Evolutionary conservation across 2,329 filamentous ascomycete species (phyloP), one percentile per base, ranked within the genome.

Genomic region (Periglandula ipomoeae): DNA sequence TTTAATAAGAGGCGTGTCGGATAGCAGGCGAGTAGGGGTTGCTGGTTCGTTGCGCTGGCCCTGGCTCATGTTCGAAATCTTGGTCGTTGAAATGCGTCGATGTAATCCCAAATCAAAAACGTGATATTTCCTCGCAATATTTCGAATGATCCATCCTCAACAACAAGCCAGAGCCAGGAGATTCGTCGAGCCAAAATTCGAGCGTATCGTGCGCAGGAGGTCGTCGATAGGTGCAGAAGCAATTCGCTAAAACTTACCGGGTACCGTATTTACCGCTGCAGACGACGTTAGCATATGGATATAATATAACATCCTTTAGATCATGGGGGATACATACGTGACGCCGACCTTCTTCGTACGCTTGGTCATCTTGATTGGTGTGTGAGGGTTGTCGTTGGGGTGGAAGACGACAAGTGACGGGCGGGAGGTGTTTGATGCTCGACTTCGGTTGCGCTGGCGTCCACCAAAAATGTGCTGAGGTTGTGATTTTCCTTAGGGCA

Each of bases 311-410:
- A 49, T 40, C 6, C 24, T 44, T 17, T 52, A 46, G 26, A 19
- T 22, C n/a, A 10, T 9, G 17, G 4, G 23, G 2, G 30, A 58
- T 63, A 70, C 68, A 54, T 66, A 70, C 68, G 91, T 96, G 74
- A 96, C 90, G 74, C 89, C 89, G 84, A 95, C 89, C 87, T 95
- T 94, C 86, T 72, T 94, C 61, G 89, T 94, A 79, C 89, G 84
- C 83, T 93, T 91, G 73, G 87, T 89, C 87, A 93, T 93, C 75
- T 84, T 89, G 79, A 72, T 73, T 69, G 70, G 56, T 60, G 53
- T 67, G 63, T 65, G 63, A 60, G 58, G 58, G 53, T 61, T 59
- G 60, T 62, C 59, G 58, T 60, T 52, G 58, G 59, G 58, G 56
- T 58, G 60, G 56, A 59, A 59, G 60, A 61, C 60, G 59, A 57